Base-by-base conservation (phyloP, 306 rosid genomes). In the Pachyrhizus erosus region DNA sequence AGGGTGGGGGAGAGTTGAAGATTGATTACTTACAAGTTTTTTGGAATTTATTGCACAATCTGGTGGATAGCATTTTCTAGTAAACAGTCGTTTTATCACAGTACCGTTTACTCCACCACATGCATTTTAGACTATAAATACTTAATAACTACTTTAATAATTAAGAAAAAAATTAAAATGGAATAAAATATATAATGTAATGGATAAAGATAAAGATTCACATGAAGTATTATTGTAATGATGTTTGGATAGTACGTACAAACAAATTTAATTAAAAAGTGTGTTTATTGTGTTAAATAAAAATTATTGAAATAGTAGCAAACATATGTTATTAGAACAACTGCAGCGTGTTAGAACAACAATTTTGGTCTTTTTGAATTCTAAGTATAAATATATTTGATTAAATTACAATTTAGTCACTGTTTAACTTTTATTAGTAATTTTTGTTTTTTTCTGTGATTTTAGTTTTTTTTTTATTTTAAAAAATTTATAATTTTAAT, bases 21-120 rank as follows among this genome's bases (percentile, higher is more conserved):
- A 48, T 66, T 49, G 71, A 58, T 43, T 58, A 71, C 26, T 26
- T 40, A 42, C 33, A 49, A 39, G 34, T 68, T 70, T 45, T 51
- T 60, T 42, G 73, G 79, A 76, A 27, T 24, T 31, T 76, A 29
- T 43, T 51, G 58, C 24, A 27, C 64, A 9, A 42, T 82, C 43
- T 67, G 58, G 79, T 66, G 68, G 76, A 67, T 52, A 33, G 1
- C 68, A 67, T 66, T 78, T 65, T 78, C 75, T 51, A 52, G 49
- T 23, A 43, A 49, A 64, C 55, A 76, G 33, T 75, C 7, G 10
- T 40, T 58, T 42, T 75, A 23, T 26, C 14, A 14, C 57, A 20
- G 10, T 75, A 34, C 14, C 17, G 54, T 21, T 37, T 39, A 21
- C 27, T 57, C n/a, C n/a, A 17, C 43, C 20, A 42, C 73, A 60